phyloP scores from a whole-genome alignment of 257 asterid species.

The Solanum tarijense region DNA sequence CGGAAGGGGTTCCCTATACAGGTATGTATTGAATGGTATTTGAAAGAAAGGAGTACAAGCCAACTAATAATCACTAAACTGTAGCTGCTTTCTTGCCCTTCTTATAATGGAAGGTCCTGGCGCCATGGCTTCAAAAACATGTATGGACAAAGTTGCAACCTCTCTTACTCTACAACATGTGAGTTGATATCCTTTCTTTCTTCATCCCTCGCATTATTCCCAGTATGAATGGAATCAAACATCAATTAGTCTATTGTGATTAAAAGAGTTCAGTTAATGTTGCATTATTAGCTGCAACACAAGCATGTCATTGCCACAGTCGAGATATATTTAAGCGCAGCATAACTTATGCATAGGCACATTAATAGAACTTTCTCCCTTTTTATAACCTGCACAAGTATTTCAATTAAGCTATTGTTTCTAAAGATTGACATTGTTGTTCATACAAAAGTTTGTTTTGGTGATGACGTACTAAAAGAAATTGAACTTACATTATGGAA shows the following conservation, averaged over 20 bases:
- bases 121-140: conserved; percentile 51
- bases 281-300: not conserved
- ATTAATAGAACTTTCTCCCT: not conserved
- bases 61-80: not conserved
- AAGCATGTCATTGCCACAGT: not conserved
- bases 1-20: conserved; percentile 61
- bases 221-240: not conserved
- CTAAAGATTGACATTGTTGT: not conserved
- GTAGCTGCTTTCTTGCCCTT: conserved; percentile 17
- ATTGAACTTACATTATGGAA: not conserved
- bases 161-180: conserved; percentile 71
- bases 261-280: not conserved
- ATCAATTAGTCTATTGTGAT: not conserved
- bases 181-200: conserved; percentile 16
- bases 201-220: not conserved
- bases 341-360: not conserved
- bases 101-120: conserved; percentile 59
- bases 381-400: not conserved
- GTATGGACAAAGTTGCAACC: conserved; percentile 93
- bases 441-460: not conserved
- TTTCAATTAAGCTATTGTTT: not conserved
- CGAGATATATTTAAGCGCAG: not conserved
- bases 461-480: not conserved
- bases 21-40: conserved; percentile 24
- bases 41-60: not conserved